These are phyloP conservation scores for Kodamaea sp. DNA, from an alignment of 1,139 yeast species.

Conservation along the genomic window DNA sequence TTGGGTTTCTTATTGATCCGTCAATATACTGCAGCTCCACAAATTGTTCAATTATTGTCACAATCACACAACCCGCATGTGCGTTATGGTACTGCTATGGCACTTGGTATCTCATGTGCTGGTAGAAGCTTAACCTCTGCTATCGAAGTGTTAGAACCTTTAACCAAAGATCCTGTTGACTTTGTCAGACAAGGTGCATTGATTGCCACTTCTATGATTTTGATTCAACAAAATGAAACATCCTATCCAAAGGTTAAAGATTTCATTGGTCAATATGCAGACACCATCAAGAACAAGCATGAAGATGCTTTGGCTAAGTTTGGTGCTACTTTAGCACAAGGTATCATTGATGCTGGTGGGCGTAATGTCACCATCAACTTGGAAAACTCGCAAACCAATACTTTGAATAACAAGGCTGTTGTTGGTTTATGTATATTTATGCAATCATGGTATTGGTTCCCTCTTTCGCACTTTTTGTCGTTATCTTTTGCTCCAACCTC, in stretches of 20 bases:
- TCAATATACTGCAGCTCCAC: constrained; percentile 90
- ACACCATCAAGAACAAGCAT: constrained; percentile 77
- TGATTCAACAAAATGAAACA: constrained; percentile 90
- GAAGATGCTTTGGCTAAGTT: constrained; percentile 97
- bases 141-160: constrained; percentile 85
- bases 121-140: constrained; percentile 91
- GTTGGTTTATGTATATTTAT: constrained; percentile 87
- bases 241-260: constrained; percentile 76
- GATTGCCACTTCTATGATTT: constrained; percentile 87
- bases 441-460: constrained; percentile 99
- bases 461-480: constrained; percentile 87
- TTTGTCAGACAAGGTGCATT: constrained; percentile 98
- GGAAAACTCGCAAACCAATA: constrained; percentile 88
- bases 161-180: constrained; percentile 91
- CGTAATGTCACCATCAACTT: constrained; percentile 92
- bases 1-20: constrained; percentile 89
- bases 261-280: constrained; percentile 70
- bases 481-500: constrained; percentile 93
- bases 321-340: constrained; percentile 97
- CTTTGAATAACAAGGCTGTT: constrained; percentile 84
- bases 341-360: constrained; percentile 98
- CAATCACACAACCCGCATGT: constrained; percentile 98
- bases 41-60: constrained; percentile 86
- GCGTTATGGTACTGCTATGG: constrained; percentile 97
- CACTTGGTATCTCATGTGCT: constrained; percentile 95